These are phyloP conservation scores for Eutrema salsugineum DNA, from an alignment of 441 rosid genomes.

Conservation along the genomic window DNA sequence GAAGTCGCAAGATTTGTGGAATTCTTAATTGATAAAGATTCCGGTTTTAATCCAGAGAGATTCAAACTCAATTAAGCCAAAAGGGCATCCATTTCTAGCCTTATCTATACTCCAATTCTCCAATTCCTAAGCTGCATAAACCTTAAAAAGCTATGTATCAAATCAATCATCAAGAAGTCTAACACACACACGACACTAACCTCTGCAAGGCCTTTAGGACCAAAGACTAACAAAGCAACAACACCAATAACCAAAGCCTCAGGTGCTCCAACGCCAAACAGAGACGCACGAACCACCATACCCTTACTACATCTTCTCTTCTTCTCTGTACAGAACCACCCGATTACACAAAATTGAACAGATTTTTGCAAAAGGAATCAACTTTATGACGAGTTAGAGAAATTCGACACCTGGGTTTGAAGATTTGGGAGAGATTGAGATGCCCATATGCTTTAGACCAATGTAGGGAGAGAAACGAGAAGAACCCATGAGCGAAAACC, in stretches of 20 bases:
- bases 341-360: neutral
- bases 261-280: conserved; percentile 98
- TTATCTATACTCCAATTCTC: neutral
- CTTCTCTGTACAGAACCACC: conserved; percentile 38
- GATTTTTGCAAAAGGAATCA: neutral
- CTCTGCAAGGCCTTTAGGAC: conserved; percentile 99
- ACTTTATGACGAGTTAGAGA: neutral
- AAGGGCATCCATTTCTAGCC: neutral
- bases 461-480: conserved; percentile 48
- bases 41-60: neutral
- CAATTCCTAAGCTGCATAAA: neutral
- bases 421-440: conserved; percentile 44
- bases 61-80: neutral
- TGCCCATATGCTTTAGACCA: conserved; percentile 65
- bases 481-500: conserved; percentile 41
- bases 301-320: conserved; percentile 42
- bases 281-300: conserved; percentile 59
- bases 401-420: conserved; percentile 35
- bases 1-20: neutral
- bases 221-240: conserved; percentile 95
- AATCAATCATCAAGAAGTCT: neutral
- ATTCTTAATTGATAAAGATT: neutral
- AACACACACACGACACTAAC: conserved; percentile 37
- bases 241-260: conserved; percentile 97
- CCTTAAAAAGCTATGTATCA: neutral